These are phyloP conservation scores for Tulasnella sp. DNA, from an alignment of 768 basidiomycete genomes.

Conservation along the genomic window DNA sequence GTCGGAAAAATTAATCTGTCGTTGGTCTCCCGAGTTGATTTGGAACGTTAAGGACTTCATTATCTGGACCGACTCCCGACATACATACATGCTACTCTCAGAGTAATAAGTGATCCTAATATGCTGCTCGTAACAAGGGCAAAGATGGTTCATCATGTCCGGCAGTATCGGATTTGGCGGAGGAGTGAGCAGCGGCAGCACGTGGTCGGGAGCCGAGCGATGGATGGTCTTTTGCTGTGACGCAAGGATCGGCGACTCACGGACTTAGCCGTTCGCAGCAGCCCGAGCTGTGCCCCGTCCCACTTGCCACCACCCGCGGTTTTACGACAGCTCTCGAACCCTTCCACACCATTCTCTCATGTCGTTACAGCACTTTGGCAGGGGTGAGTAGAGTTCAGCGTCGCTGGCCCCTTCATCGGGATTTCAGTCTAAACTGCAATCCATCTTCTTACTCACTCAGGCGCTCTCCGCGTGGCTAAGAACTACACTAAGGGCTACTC, in stretches of 20 bases:
- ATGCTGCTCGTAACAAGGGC: too few relatives aligned
- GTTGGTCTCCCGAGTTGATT: too few relatives aligned
- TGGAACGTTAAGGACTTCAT: too few relatives aligned
- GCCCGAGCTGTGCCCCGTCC: neutral
- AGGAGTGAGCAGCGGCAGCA: too few relatives aligned
- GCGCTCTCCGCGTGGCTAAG: conserved; percentile 58
- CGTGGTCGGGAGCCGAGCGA: too few relatives aligned
- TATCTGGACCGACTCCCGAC: too few relatives aligned
- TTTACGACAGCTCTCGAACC: conserved; percentile 1
- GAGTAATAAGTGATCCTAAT: too few relatives aligned
- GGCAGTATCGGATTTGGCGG: too few relatives aligned
- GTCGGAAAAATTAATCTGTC: too few relatives aligned
- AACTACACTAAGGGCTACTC: conserved; percentile 94
- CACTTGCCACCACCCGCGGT: conserved; percentile 8
- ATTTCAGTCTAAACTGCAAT: conserved; percentile 18
- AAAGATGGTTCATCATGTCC: too few relatives aligned
- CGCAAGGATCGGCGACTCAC: neutral
- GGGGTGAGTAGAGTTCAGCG: conserved; percentile 40
- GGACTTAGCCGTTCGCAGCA: conserved; percentile 10
- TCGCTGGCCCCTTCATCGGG: neutral
- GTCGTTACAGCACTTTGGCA: conserved; percentile 76
- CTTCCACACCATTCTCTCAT: conserved; percentile 21
- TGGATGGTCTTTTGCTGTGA: neutral
- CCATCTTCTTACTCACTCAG: neutral
- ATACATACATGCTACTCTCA: too few relatives aligned